phyloP scores from a whole-genome alignment of 805 yeast genomes.

The Gaillardinia entomophila region DNA sequence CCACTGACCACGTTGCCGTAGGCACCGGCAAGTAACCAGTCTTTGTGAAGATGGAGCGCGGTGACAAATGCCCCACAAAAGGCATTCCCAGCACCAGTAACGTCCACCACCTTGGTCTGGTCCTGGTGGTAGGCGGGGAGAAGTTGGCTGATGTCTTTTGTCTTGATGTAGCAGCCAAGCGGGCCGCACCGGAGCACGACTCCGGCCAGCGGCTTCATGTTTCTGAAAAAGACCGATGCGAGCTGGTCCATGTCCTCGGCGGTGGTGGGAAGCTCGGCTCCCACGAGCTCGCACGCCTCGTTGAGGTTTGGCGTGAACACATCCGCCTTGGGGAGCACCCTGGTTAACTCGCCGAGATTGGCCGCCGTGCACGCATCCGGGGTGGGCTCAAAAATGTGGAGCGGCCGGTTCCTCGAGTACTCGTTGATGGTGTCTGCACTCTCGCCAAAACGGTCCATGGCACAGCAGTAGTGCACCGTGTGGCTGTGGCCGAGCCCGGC shows the following conservation, averaged over 20 bases:
- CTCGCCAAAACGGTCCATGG: slow-evolving; percentile 54
- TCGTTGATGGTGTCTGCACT: slow-evolving; percentile 33
- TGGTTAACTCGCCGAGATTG: slow-evolving; percentile 24
- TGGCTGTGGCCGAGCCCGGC: slow-evolving; percentile 29
- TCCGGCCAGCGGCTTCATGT: slow-evolving; percentile 37
- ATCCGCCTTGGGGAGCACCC: slow-evolving; percentile 41
- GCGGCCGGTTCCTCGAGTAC: slow-evolving; percentile 18
- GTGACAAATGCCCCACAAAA: slow-evolving; percentile 44
- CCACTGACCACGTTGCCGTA: slow-evolving; percentile 80
- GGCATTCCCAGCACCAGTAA: slow-evolving; percentile 42
- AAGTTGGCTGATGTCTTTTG: slow-evolving; percentile 30
- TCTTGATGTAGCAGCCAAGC: slow-evolving; percentile 54
- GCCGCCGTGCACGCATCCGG: slow-evolving; percentile 67
- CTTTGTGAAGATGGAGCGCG: slow-evolving; percentile 47
- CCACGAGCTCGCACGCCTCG: slow-evolving; percentile 68
- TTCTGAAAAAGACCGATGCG: slow-evolving; percentile 10
- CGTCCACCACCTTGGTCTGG: slow-evolving; percentile 32
- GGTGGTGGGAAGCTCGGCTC: slow-evolving; percentile 36
- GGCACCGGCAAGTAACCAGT: slow-evolving; percentile 50
- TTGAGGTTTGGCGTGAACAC: slow-evolving; percentile 79
- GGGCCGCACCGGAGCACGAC: slow-evolving; percentile 74
- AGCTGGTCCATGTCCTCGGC: slow-evolving; percentile 30
- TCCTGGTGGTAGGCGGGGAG: slow-evolving; percentile 70
- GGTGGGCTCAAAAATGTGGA: slow-evolving; percentile 77
- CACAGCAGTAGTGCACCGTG: slow-evolving; percentile 69